Evolutionary conservation across 306 rosid genomes (phyloP).

Genomic region (Quercus variabilis): DNA sequence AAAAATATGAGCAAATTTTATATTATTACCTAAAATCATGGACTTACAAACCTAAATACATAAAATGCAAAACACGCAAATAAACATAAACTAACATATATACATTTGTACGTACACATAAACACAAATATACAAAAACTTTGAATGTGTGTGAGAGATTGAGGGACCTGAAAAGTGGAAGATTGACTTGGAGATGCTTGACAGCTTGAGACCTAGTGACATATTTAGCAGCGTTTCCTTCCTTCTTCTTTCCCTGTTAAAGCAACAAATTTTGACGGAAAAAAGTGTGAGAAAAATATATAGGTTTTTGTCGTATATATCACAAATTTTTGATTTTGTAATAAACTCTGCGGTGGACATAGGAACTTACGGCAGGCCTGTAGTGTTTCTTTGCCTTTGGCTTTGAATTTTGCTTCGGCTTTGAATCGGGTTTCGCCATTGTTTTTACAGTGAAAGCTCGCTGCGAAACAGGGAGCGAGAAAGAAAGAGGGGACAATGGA

Average conservation of each 20-base stretch:
- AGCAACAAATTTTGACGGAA: background rate
- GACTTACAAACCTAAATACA: no score
- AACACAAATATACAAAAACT: background rate
- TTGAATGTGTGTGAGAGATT: background rate
- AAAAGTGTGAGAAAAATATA: background rate
- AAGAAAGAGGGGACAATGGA: no score
- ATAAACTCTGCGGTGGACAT: background rate
- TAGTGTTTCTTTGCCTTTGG: slow-evolving; percentile 50
- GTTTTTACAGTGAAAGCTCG: no score
- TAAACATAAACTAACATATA: no score
- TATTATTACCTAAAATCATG: no score
- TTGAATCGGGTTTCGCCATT: no score
- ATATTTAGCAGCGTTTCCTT: slow-evolving; percentile 88
- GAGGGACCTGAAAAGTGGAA: slow-evolving; percentile 75
- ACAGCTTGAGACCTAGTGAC: slow-evolving; percentile 84
- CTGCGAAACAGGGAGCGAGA: no score
- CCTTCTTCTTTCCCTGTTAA: slow-evolving; percentile 90
- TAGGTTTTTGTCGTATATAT: no score
- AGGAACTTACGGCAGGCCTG: slow-evolving; percentile 67
- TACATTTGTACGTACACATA: background rate
- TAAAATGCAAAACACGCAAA: no score
- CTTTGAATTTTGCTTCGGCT: no score
- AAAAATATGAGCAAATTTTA: no score
- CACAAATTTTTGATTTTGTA: no score
- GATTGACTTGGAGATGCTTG: slow-evolving; percentile 74